phyloP scores from a whole-genome alignment of 2,329 filamentous ascomycete species.

The Alternaria triticimaculans region DNA sequence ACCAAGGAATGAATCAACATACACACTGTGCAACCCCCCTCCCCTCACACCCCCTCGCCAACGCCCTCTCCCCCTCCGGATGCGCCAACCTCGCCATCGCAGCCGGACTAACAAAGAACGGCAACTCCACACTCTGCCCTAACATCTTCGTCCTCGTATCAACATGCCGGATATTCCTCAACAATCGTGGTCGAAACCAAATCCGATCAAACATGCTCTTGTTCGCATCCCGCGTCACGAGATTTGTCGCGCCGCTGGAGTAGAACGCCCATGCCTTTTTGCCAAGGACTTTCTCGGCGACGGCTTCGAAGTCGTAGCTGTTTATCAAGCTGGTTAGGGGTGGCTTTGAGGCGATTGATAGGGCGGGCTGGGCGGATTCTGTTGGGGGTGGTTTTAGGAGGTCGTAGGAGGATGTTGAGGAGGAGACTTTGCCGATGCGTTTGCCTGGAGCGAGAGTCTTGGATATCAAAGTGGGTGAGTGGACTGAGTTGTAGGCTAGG shows the following conservation, averaged over 20 bases:
- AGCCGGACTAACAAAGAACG: conserved; percentile 41
- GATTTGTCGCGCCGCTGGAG: conserved; percentile 59
- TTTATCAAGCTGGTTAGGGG: conserved; percentile 49
- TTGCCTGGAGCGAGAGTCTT: conserved; percentile 45
- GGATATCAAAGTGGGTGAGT: conserved; percentile 50
- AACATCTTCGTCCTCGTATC: conserved; percentile 26
- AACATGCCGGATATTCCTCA: conserved; percentile 47
- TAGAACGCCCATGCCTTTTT: conserved; percentile 56
- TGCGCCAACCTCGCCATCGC: conserved; percentile 39
- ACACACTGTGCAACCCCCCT: conserved; percentile 39
- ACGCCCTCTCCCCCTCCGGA: conserved; percentile 37
- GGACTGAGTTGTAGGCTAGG: conserved; percentile 59
- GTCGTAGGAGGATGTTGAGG: neutral
- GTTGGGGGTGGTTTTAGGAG: neutral
- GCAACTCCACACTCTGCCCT: conserved; percentile 22
- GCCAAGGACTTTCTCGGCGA: conserved; percentile 46
- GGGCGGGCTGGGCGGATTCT: neutral
- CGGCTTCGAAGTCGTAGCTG: conserved; percentile 53
- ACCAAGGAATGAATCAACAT: too few species aligned
- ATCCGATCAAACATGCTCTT: conserved; percentile 53
- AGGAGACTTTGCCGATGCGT: neutral
- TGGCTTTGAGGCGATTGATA: conserved; percentile 37
- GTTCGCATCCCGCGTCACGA: conserved; percentile 55
- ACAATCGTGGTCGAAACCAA: conserved; percentile 55
- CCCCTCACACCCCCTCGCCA: conserved; percentile 35